A percentile compares a stretch with the other conserved stretches of the same genome.
Evolutionary conservation across 768 basidiomycete genomes (phyloP).

Genomic region (Leucosporidium scottii): DNA sequence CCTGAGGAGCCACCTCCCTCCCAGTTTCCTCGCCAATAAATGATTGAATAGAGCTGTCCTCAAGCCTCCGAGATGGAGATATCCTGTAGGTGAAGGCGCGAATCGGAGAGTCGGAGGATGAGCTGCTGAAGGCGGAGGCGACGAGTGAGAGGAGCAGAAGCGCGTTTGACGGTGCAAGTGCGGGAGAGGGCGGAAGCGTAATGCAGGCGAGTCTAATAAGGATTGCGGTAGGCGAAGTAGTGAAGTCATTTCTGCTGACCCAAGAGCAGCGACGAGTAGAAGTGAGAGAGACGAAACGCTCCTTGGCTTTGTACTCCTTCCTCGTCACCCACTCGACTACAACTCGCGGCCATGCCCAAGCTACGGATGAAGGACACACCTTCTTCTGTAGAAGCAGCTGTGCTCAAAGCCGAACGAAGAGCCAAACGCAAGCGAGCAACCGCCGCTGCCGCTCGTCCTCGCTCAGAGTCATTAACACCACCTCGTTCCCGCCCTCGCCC

Average conservation of each 20-base stretch:
- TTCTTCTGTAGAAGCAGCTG: conserved; percentile 5
- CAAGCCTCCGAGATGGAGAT: conserved; percentile 87
- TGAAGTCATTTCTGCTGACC: neutral
- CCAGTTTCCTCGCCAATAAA: conserved; percentile 68
- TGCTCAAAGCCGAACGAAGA: conserved; percentile 11
- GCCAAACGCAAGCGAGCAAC: conserved; percentile 5
- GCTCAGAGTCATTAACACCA: conserved; percentile 19
- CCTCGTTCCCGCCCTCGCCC: conserved; percentile 2
- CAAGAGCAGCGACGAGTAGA: neutral
- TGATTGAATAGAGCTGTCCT: conserved; percentile 91
- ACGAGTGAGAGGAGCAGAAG: neutral
- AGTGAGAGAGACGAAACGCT: too few species aligned
- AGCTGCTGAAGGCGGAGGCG: neutral
- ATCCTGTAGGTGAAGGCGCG: conserved; percentile 93
- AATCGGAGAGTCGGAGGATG: conserved; percentile 56
- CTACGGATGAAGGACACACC: conserved; percentile 26
- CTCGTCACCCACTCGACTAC: neutral
- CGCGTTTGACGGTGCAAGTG: neutral
- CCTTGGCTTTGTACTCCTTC: neutral
- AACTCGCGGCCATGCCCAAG: conserved; percentile 12
- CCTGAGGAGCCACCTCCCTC: conserved; percentile 82
- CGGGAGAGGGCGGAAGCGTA: too few species aligned
- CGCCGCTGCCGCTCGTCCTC: neutral
- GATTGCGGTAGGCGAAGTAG: neutral
- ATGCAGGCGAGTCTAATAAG: neutral